These are phyloP conservation scores for Pyracantha coccinea DNA, from an alignment of 331 rosid species.

Conservation along the genomic window DNA sequence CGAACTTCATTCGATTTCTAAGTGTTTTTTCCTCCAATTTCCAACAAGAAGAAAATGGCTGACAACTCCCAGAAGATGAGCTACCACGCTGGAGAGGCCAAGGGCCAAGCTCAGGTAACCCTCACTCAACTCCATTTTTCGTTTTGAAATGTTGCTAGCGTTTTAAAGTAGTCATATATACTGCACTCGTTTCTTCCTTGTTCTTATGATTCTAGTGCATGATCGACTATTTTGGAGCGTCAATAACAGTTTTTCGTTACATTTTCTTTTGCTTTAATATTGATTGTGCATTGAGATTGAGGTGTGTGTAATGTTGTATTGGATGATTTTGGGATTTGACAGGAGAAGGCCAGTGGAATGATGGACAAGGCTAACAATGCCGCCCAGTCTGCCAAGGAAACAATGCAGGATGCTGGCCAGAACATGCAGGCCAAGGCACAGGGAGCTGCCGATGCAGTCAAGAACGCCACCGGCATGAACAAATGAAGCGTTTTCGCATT, in stretches of 20 bases:
- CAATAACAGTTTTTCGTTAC: no score
- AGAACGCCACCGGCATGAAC: constrained; percentile 64
- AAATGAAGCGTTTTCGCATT: constrained; percentile 16
- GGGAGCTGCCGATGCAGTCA: constrained; percentile 60
- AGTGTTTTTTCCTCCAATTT: background rate
- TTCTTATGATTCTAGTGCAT: no score
- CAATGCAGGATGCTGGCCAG: constrained; percentile 24
- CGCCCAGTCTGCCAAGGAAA: constrained; percentile 24
- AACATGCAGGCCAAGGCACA: constrained; percentile 39
- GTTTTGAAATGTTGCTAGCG: no score
- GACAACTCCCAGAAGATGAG: constrained; percentile 22
- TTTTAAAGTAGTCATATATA: no score
- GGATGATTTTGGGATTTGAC: background rate
- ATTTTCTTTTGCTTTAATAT: no score
- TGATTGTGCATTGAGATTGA: background rate
- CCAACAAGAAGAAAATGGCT: constrained; percentile 17
- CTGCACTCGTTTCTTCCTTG: no score
- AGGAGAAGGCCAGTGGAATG: constrained; percentile 31
- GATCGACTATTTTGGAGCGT: no score
- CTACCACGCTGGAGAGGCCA: constrained; percentile 32
- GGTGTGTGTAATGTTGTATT: background rate
- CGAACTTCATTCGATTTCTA: background rate
- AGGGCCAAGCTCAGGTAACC: constrained; percentile 29
- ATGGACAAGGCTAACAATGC: constrained; percentile 24
- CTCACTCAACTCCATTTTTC: background rate